phyloP scores from a whole-genome alignment of 192 early-diverging fungal genomes.

The Fimicolochytrium jonesii region DNA sequence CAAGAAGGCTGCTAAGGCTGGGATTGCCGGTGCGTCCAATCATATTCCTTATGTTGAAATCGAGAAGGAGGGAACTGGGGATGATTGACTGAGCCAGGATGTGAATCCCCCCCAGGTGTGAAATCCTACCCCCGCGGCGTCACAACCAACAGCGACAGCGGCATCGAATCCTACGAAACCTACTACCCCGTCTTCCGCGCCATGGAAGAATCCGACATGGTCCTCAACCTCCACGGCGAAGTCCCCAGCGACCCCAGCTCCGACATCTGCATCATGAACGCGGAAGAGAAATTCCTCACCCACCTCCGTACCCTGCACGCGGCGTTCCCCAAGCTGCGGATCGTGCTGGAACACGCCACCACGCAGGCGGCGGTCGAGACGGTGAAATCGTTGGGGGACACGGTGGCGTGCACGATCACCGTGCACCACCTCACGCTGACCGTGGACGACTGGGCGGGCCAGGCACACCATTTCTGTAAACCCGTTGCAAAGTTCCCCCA shows the following conservation, averaged over 20 bases:
- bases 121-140: slow-evolving; percentile 95
- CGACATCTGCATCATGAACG: slow-evolving; percentile 93
- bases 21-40: slow-evolving; percentile 63
- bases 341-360: slow-evolving; percentile 96
- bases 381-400: slow-evolving; percentile 83
- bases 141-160: slow-evolving; percentile 94
- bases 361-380: slow-evolving; percentile 89
- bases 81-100: no score
- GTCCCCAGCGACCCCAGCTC: slow-evolving; percentile 80
- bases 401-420: slow-evolving; percentile 92
- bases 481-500: slow-evolving; percentile 95
- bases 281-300: slow-evolving; percentile 86
- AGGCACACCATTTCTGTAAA: slow-evolving; percentile 96
- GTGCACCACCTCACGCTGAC: slow-evolving; percentile 89
- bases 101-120: slow-evolving; percentile 65
- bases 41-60: no score
- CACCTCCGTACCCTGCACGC: slow-evolving; percentile 80
- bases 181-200: slow-evolving; percentile 94
- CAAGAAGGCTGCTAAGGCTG: slow-evolving; percentile 72
- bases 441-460: slow-evolving; percentile 97
- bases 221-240: slow-evolving; percentile 95
- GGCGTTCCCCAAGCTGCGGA: slow-evolving; percentile 89
- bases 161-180: slow-evolving; percentile 80
- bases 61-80: no score
- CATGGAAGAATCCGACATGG: slow-evolving; percentile 92